Base-by-base conservation (phyloP, 306 rosid genomes). In the Citrullus colocynthis region DNA sequence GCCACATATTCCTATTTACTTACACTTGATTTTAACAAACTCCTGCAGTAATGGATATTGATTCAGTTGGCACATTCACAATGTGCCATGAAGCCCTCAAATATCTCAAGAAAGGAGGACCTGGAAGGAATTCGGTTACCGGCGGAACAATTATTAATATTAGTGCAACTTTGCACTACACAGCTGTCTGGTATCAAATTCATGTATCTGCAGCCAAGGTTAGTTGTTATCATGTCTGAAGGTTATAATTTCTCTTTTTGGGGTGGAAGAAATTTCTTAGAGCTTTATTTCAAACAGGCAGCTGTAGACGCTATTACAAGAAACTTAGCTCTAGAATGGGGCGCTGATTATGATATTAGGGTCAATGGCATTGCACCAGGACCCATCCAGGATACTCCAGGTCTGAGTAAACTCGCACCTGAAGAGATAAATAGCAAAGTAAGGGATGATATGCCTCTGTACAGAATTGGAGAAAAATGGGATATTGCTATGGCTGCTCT, bases 131-230 rank as follows among this genome's bases (percentile, higher is more conserved):
- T 79, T 84, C 90, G 71, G 79, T 87, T 64, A 58, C 82, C 81
- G 97, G 96, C 6, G 98, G 97, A 66, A 39, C 79, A 65, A 91
- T 91, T 78, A 63, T 94, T 78, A 94, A 91, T 82, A 88, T 91
- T 21, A 92, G 96, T 80, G 98, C 92, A 77, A 95, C 97, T 79
- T 85, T 92, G 78, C 98, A 95, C 82, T 95, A 92, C 69, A 83
- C 96, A 17, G 98, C 98, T 51, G 5, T 88, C 80, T 95, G 98
- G 96, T 95, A 95, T 82, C 98, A 95, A 85, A 81, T 90, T 81
- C 98, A 95, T 55, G 97, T 95, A 44, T 83, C 98, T 70, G 97
- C 98, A 5, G 98, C 97, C 32, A 95, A 95, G 98, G 98, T 91
- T 73, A 42, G 84, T 80, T 73, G 28, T 24, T 41, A 49, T 44